These are phyloP conservation scores for Hypoxylon sp. DNA, from an alignment of 2,329 filamentous ascomycete genomes.

Conservation along the genomic window DNA sequence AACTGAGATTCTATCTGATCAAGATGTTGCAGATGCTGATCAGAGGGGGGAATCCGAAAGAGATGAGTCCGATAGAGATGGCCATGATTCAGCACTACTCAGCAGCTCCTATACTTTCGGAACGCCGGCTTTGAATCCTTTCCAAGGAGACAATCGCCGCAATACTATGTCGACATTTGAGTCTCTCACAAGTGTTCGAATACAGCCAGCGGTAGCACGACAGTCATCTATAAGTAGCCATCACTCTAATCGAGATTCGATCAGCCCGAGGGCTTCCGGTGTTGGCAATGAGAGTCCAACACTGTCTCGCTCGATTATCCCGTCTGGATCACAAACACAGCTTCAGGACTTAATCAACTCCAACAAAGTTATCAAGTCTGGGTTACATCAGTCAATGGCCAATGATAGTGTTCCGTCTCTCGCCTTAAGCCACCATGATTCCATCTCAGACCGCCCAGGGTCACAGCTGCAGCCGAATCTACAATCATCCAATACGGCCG, in stretches of 20 bases:
- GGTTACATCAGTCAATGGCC: slow-evolving; percentile 65
- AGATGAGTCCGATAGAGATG: slow-evolving; percentile 51
- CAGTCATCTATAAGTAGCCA: slow-evolving; percentile 64
- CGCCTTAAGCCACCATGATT: slow-evolving; percentile 63
- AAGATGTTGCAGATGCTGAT: slow-evolving; percentile 39
- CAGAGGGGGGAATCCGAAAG: slow-evolving; percentile 42
- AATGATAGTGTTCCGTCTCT: slow-evolving; percentile 70
- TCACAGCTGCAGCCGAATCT: slow-evolving; percentile 48
- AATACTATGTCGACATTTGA: slow-evolving; percentile 65
- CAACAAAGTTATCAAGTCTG: slow-evolving; percentile 68
- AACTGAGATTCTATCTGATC: slow-evolving; percentile 41
- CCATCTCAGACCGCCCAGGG: slow-evolving; percentile 54
- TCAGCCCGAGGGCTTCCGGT: slow-evolving; percentile 56
- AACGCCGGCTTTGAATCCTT: slow-evolving; percentile 40
- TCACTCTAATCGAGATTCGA: slow-evolving; percentile 62
- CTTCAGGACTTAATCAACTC: slow-evolving; percentile 71
- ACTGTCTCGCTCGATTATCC: slow-evolving; percentile 62
- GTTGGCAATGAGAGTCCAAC: slow-evolving; percentile 70
- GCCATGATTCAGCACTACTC: slow-evolving; percentile 56
- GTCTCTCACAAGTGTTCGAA: slow-evolving; percentile 55
- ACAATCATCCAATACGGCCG: slow-evolving; percentile 45
- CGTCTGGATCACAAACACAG: slow-evolving; percentile 65
- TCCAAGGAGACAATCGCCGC: slow-evolving; percentile 61
- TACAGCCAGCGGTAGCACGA: slow-evolving; percentile 55
- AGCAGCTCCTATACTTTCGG: slow-evolving; percentile 51